Conservation (phyloP, 2,329 filamentous ascomycete species). For the Byssoonygena ceratinophila region DNA sequence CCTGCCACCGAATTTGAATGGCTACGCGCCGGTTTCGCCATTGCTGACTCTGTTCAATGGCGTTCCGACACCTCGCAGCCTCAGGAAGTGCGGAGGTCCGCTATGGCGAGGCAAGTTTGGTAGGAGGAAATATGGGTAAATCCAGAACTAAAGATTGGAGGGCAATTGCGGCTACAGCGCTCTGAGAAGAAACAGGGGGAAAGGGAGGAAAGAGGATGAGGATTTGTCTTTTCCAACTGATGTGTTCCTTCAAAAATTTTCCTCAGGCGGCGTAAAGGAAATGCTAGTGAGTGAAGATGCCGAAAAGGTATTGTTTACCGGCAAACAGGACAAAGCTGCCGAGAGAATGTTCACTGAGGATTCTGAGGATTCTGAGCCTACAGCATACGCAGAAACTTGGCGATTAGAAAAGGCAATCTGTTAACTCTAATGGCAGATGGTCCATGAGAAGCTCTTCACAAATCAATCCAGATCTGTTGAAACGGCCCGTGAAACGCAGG, state of each 20-base stretch:
- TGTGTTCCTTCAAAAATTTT: not conserved
- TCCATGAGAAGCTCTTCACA: not conserved
- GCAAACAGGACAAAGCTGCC: not conserved
- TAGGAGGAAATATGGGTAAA: not conserved
- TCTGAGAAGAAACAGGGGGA: not conserved
- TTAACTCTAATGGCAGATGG: not conserved
- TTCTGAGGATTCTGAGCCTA: not conserved
- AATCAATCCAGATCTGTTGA: not conserved
- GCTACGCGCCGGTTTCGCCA: slow-evolving; percentile 28
- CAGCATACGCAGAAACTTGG: not conserved
- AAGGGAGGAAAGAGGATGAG: not conserved
- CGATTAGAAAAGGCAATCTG: not conserved
- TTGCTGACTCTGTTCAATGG: slow-evolving; percentile 14
- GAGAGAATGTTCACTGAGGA: not conserved
- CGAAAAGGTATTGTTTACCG: not conserved
- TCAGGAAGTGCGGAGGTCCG: slow-evolving; percentile 1
- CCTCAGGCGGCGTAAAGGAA: not conserved
- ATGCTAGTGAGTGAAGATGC: not conserved
- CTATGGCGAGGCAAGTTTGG: not conserved
- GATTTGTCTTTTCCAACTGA: not conserved
- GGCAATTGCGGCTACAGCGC: not conserved
- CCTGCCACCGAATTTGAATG: slow-evolving; percentile 27
- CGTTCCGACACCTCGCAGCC: slow-evolving; percentile 10
- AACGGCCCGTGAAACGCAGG: not conserved
- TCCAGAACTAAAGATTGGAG: not conserved